Percentiles rank a stretch among this genome's conserved stretches.
Evolutionary conservation across 352 stramenopile genomes (phyloP).

Genomic region (Phytophthora tentaculata): DNA sequence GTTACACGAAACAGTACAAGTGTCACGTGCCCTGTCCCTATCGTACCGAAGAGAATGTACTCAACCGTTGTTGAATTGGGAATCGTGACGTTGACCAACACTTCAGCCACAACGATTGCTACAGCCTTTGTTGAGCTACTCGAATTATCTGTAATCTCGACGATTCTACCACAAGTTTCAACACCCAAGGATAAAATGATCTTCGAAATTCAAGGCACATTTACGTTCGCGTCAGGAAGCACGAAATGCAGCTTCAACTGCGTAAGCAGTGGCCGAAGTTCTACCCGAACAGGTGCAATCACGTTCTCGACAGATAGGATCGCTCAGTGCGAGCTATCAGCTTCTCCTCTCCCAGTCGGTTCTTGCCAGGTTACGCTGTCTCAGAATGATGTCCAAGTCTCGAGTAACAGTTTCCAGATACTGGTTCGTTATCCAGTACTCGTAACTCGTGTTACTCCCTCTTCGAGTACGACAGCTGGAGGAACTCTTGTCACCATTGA

Average conservation of each 20-base stretch:
- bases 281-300: slow-evolving; percentile 11
- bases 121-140: slow-evolving; percentile 30
- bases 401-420: slow-evolving; percentile 31
- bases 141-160: slow-evolving; percentile 35
- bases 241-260: slow-evolving; percentile 37
- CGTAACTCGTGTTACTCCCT: slow-evolving; percentile 29
- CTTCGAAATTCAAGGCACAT: slow-evolving; percentile 42
- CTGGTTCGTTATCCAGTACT: slow-evolving; percentile 15
- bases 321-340: slow-evolving; percentile 33
- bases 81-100: slow-evolving; percentile 14
- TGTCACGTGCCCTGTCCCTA: slow-evolving; percentile 39
- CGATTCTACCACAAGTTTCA: slow-evolving; percentile 15
- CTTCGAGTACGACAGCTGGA: slow-evolving; percentile 27
- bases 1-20: slow-evolving; percentile 20
- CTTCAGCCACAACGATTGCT: slow-evolving; percentile 1
- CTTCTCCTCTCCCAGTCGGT: background rate
- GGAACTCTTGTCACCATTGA: slow-evolving; percentile 42
- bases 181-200: slow-evolving; percentile 7
- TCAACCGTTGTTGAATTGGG: slow-evolving; percentile 32
- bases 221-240: slow-evolving; percentile 30
- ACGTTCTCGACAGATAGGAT: slow-evolving; percentile 23
- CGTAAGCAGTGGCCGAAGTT: background rate
- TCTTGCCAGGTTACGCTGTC: slow-evolving; percentile 36
- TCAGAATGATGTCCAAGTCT: slow-evolving; percentile 32
- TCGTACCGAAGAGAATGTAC: slow-evolving; percentile 21